Conservation (phyloP, 1,284 basidiomycete species). For the Leccinum insolens region DNA sequence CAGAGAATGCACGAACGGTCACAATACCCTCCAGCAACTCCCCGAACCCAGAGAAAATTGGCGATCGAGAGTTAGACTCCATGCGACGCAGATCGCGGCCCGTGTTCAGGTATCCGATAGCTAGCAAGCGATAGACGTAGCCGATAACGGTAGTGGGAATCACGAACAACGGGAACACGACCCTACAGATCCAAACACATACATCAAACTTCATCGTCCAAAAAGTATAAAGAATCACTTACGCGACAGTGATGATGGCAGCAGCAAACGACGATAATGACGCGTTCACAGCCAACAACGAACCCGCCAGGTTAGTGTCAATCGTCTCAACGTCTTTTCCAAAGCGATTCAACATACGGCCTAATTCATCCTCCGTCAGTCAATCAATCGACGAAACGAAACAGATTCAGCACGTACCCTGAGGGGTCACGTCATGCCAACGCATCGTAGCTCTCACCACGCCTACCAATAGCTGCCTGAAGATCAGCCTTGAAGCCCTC, state of each 20-base stretch:
- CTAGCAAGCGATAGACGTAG: slow-evolving; percentile 49
- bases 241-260: slow-evolving; percentile 36
- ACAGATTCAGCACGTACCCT: slow-evolving; percentile 31
- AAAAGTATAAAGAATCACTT: slow-evolving; percentile 7
- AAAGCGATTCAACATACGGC: slow-evolving; percentile 57
- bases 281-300: slow-evolving; percentile 72
- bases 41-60: slow-evolving; percentile 68
- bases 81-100: slow-evolving; percentile 62
- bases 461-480: slow-evolving; percentile 42
- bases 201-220: not conserved
- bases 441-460: slow-evolving; percentile 57
- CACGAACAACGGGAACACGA: slow-evolving; percentile 62
- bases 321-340: slow-evolving; percentile 55
- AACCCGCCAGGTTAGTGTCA: slow-evolving; percentile 44
- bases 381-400: not conserved
- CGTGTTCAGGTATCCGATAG: slow-evolving; percentile 59
- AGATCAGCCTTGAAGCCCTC: slow-evolving; percentile 48
- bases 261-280: slow-evolving; percentile 72
- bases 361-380: slow-evolving; percentile 23
- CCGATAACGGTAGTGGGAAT: slow-evolving; percentile 58
- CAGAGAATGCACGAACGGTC: slow-evolving; percentile 87
- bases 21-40: slow-evolving; percentile 73
- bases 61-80: slow-evolving; percentile 59
- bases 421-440: slow-evolving; percentile 53
- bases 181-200: slow-evolving; percentile 30